These are phyloP conservation scores for Drechmeria coniospora DNA, from an alignment of 2,329 filamentous ascomycete species.

Conservation along the genomic window DNA sequence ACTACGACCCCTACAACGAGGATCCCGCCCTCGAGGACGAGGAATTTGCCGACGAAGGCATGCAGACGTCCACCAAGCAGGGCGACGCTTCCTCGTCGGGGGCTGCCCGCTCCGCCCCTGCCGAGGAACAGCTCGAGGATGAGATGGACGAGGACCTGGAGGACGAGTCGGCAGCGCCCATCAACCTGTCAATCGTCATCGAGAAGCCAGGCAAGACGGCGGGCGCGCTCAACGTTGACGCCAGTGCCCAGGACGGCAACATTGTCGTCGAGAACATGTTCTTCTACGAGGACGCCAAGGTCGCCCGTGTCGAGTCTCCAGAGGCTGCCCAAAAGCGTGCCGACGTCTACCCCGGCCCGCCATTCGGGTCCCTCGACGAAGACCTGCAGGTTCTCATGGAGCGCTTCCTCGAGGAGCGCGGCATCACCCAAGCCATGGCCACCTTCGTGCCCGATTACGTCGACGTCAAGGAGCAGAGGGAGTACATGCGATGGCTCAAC, in stretches of 20 bases:
- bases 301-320: slow-evolving; percentile 61
- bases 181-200: slow-evolving; percentile 70
- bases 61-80: slow-evolving; percentile 40
- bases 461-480: slow-evolving; percentile 95
- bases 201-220: slow-evolving; percentile 60
- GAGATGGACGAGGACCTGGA: slow-evolving; percentile 36
- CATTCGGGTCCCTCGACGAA: slow-evolving; percentile 88
- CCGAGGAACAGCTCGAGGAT: slow-evolving; percentile 27
- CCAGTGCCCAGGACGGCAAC: slow-evolving; percentile 69
- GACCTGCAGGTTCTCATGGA: slow-evolving; percentile 87
- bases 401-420: slow-evolving; percentile 87
- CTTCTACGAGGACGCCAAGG: slow-evolving; percentile 64
- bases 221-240: slow-evolving; percentile 76
- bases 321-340: slow-evolving; percentile 65
- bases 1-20: slow-evolving; percentile 22
- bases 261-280: slow-evolving; percentile 84
- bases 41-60: slow-evolving; percentile 20
- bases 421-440: slow-evolving; percentile 73
- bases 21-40: slow-evolving; percentile 24
- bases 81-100: slow-evolving; percentile 34
- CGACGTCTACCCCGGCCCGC: slow-evolving; percentile 75
- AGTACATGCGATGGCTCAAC: slow-evolving; percentile 83
- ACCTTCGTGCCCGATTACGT: slow-evolving; percentile 93
- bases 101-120: slow-evolving; percentile 38
- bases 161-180: slow-evolving; percentile 53